These are phyloP conservation scores for Protomyces inundatus DNA, from an alignment of 1,139 yeast species.

Conservation along the genomic window DNA sequence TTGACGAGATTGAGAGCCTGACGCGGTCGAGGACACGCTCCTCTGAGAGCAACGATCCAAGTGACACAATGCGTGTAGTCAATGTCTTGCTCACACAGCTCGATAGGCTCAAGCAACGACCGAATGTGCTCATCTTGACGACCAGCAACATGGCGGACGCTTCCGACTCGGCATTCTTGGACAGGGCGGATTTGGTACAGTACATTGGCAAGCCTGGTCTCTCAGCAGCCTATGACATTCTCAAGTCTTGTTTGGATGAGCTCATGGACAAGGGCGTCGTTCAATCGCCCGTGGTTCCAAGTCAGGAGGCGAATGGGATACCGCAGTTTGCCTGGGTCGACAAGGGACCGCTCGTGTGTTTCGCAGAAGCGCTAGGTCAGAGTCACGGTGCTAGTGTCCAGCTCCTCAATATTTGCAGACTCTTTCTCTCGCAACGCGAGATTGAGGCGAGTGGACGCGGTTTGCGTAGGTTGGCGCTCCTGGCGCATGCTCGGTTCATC, in stretches of 20 bases:
- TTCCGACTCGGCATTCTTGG: conserved; percentile 33
- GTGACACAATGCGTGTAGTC: conserved; percentile 32
- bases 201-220: conserved; percentile 30
- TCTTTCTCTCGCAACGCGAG: neutral
- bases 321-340: neutral
- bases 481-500: neutral
- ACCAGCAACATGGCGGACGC: conserved; percentile 32
- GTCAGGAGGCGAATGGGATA: no score
- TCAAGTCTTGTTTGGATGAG: conserved; percentile 4
- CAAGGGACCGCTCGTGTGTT: neutral
- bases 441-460: neutral
- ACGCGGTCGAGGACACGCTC: conserved; percentile 31
- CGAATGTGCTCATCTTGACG: conserved; percentile 31
- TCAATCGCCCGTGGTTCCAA: neutral
- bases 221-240: conserved; percentile 25
- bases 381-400: neutral
- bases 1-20: conserved; percentile 33
- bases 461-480: neutral
- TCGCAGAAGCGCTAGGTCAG: neutral
- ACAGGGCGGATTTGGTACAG: conserved; percentile 31
- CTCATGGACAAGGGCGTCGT: neutral
- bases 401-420: neutral
- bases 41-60: conserved; percentile 30
- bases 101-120: conserved; percentile 28
- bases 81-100: conserved; percentile 32